These are phyloP conservation scores for Melocanna baccifera DNA, from an alignment of 176 grass and related monocot species.

Conservation along the genomic window DNA sequence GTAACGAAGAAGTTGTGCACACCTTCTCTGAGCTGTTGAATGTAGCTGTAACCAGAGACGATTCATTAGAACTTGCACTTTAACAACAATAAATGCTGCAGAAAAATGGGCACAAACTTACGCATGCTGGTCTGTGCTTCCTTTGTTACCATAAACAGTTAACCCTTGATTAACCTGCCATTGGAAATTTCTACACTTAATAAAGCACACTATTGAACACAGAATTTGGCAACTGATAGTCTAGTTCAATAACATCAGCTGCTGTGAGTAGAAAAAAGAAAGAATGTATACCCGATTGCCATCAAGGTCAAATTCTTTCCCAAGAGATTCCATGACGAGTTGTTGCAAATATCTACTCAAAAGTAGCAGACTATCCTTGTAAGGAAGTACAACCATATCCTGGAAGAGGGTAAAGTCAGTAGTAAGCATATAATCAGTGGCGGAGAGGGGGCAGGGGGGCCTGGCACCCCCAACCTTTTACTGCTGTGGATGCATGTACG, in stretches of 20 bases:
- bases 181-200: constrained; percentile 3
- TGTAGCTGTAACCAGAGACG: constrained; percentile 64
- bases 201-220: neutral
- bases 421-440: constrained; percentile 27
- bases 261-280: constrained; percentile 10
- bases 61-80: constrained; percentile 10
- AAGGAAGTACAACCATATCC: constrained; percentile 99
- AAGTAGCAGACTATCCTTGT: constrained; percentile 96
- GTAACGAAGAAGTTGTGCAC: constrained; percentile 98
- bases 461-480: too few relatives aligned
- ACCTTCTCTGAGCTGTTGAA: constrained; percentile 98
- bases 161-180: constrained; percentile 99
- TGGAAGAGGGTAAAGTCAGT: constrained; percentile 28
- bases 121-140: constrained; percentile 99
- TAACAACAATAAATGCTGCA: constrained; percentile 8
- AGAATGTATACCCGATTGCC: constrained; percentile 71
- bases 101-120: constrained; percentile 39
- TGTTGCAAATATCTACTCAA: constrained; percentile 99
- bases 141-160: constrained; percentile 97
- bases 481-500: too few relatives aligned
- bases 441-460: too few relatives aligned
- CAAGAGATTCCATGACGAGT: constrained; percentile 99
- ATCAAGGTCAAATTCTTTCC: constrained; percentile 98
- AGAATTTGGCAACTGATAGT: neutral
- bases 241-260: constrained; percentile 11